A percentile compares a stretch with the other conserved stretches of the same genome.
phyloP scores from a whole-genome alignment of 768 basidiomycete genomes.

The Podaxis mareebaensis region DNA sequence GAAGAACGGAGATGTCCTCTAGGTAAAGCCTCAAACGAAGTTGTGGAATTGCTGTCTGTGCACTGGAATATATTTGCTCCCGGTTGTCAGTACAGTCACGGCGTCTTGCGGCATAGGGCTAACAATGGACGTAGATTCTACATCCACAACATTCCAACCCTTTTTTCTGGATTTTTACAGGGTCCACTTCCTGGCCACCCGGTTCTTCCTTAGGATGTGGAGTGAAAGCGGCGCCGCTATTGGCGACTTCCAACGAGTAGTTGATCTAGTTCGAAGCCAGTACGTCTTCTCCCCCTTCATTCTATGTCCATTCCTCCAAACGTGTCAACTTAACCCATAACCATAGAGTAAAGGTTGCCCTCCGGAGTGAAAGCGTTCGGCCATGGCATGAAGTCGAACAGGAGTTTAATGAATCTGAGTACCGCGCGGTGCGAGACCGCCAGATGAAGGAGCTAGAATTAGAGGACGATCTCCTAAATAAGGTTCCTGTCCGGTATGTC shows the following conservation, averaged over 20 bases:
- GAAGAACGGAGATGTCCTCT: constrained; percentile 79
- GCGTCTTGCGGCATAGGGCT: constrained; percentile 5
- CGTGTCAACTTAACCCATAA: constrained; percentile 13
- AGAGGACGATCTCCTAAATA: constrained; percentile 85
- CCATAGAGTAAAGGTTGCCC: constrained; percentile 70
- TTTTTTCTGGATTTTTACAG: constrained; percentile 85
- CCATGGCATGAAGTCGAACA: constrained; percentile 84
- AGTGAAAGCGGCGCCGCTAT: constrained; percentile 77
- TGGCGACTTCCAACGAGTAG: constrained; percentile 78
- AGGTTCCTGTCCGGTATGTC: constrained; percentile 80
- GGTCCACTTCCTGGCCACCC: constrained; percentile 77
- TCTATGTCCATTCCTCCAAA: constrained; percentile 1
- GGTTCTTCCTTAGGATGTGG: constrained; percentile 94
- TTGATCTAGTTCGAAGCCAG: constrained; percentile 82
- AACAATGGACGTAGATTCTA: constrained; percentile 54
- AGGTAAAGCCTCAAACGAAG: constrained; percentile 80
- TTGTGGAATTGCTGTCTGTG: constrained; percentile 81
- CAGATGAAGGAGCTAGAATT: constrained; percentile 90
- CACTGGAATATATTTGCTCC: constrained; percentile 87
- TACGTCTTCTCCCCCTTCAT: constrained; percentile 38
- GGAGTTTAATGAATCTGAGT: constrained; percentile 80
- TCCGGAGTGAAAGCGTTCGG: constrained; percentile 71
- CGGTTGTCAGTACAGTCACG: constrained; percentile 57
- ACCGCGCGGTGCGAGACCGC: constrained; percentile 80
- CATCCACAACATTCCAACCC: constrained; percentile 79